phyloP scores from a whole-genome alignment of 805 yeast genomes.

The Metschnikowia gelsemii region DNA sequence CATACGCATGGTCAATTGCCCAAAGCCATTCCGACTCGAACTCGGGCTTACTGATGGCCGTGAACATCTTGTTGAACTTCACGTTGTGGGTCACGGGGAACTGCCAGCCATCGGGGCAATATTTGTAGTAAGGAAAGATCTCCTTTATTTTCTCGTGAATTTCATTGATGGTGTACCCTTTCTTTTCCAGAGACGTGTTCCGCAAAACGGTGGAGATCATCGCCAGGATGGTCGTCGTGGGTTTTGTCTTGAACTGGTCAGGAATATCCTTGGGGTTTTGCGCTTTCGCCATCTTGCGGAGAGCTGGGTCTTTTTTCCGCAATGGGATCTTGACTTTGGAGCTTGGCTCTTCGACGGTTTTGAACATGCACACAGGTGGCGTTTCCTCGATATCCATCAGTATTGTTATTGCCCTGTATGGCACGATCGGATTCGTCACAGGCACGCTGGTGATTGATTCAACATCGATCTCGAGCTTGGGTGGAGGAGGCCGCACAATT shows the following conservation, averaged over 20 bases:
- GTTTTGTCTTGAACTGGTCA: constrained; percentile 79
- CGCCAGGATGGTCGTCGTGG: constrained; percentile 75
- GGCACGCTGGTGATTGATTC: constrained; percentile 28
- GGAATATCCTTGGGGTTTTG: constrained; percentile 86
- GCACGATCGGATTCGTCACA: constrained; percentile 22
- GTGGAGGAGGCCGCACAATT: constrained; percentile 32
- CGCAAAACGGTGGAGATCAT: constrained; percentile 78
- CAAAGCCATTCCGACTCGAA: constrained; percentile 91
- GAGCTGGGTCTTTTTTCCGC: constrained; percentile 35
- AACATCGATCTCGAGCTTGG: constrained; percentile 35
- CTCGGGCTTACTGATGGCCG: constrained; percentile 59
- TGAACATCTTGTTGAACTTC: constrained; percentile 80
- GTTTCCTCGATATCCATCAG: constrained; percentile 16
- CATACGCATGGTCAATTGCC: constrained; percentile 85
- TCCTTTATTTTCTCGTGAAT: constrained; percentile 86
- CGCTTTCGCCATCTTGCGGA: constrained; percentile 50
- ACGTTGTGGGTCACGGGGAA: constrained; percentile 88
- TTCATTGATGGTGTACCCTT: constrained; percentile 58
- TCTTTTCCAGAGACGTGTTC: constrained; percentile 62
- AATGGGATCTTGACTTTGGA: constrained; percentile 35
- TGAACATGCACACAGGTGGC: constrained; percentile 34
- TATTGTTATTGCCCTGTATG: constrained; percentile 31
- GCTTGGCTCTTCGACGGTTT: constrained; percentile 31
- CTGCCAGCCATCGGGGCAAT: constrained; percentile 98
- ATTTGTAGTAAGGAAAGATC: constrained; percentile 84